phyloP scores from a whole-genome alignment of 2,329 filamentous ascomycete species.

The Metarhizium anisopliae region DNA sequence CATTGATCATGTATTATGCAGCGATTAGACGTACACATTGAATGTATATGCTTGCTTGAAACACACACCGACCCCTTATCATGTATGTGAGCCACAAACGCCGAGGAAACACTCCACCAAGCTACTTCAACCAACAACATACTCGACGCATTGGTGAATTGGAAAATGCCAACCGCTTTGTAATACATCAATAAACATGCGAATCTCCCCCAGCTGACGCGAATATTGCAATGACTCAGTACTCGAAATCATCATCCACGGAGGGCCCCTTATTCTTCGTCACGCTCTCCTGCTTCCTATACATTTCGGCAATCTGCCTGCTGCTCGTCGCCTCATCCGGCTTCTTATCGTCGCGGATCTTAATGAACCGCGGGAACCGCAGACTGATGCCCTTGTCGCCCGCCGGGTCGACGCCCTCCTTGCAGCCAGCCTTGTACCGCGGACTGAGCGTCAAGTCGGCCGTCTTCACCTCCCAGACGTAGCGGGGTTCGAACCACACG shows the following conservation, averaged over 20 bases:
- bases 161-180: background rate
- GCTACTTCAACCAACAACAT: no score
- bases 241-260: conserved; percentile 97
- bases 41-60: background rate
- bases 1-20: background rate
- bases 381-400: conserved; percentile 77
- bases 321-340: conserved; percentile 80
- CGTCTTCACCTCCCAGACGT: conserved; percentile 97
- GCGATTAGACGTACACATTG: background rate
- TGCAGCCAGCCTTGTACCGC: conserved; percentile 81
- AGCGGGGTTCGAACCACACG: conserved; percentile 92
- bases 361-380: conserved; percentile 88
- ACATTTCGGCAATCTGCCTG: conserved; percentile 91
- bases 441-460: conserved; percentile 90
- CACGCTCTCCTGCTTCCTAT: conserved; percentile 86
- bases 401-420: conserved; percentile 64
- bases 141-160: background rate
- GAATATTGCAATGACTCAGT: conserved; percentile 37
- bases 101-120: no score
- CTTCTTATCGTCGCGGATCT: conserved; percentile 90
- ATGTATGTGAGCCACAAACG: background rate
- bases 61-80: background rate
- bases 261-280: conserved; percentile 75
- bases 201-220: background rate
- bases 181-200: background rate